Evolutionary conservation across 495 filamentous ascomycete species (phyloP), one percentile per base, ranked within the genome.

Genomic region (Platismatia glauca): DNA sequence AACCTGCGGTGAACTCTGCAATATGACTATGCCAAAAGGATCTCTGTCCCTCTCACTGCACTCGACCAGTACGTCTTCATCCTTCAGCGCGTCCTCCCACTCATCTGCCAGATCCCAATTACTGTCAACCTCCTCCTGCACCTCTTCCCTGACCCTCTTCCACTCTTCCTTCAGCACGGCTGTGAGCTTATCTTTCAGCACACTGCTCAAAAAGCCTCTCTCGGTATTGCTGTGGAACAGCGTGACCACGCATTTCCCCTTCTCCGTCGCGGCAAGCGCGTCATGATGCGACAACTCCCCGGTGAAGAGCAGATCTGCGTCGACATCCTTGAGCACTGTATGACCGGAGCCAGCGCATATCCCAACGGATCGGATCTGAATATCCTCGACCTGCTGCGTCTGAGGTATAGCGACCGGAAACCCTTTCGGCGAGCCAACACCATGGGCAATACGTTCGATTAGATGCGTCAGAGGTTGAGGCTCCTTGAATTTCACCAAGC

Each of bases 231-330:
- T 90, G 72, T 98, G 94, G 64, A 95, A 92, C 35, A 94, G 80
- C 11, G 86, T 85, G 61, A 98, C 81, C 1, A 96, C 90, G 60
- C 81, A 84, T 62, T 87, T 86, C n/a, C 94, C 94, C n/a, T 82
- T 79, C 78, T 97, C 93, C 35, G 87, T 90, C 29, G 89, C 87
- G 37, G 88, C 83, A 46, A 98, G 80, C 15, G 93, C 88, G 63
- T 94, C 87, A 70, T 98, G 94, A 72, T 98, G 94, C 58, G 83
- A 86, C 81, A 97, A 82, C 72, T 98, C 94, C 11, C 94, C 94
- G 0, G 93, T 97, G 63, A 97, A 88, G 1, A 92, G 74, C 33
- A 97, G 75, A 70, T 97, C 91, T 0, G 80, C 77, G 16, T 75
- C 74, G 22, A 84, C 77, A 58, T 85, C 79, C 57, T 86, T 80